Conservation (phyloP, 2,329 filamentous ascomycete species). For the Sporothrix humicola region DNA sequence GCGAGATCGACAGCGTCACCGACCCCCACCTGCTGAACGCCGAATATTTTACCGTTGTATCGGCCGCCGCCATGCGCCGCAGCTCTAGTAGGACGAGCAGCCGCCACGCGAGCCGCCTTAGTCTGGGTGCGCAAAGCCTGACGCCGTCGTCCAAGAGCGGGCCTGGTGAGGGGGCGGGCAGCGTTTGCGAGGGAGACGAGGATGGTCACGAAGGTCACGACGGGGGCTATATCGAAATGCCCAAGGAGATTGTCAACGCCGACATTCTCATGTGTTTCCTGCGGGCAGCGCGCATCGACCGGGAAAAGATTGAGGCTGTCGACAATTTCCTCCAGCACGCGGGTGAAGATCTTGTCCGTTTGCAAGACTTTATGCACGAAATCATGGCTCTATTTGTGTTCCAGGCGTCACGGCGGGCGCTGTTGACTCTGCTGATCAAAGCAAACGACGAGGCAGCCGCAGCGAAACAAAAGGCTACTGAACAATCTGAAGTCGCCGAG, state of each 20-base stretch:
- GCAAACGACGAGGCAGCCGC: conserved; percentile 60
- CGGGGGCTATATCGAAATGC: conserved; percentile 53
- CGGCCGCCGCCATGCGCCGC: conserved; percentile 53
- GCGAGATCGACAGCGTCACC: conserved; percentile 47
- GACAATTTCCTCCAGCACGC: conserved; percentile 81
- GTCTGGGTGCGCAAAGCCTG: conserved; percentile 46
- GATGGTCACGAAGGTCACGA: conserved; percentile 66
- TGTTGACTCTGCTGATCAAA: conserved; percentile 73
- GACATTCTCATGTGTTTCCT: conserved; percentile 72
- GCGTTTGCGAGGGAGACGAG: conserved; percentile 51
- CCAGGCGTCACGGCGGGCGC: conserved; percentile 79
- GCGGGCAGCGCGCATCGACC: conserved; percentile 74
- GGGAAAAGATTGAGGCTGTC: conserved; percentile 84
- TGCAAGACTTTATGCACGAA: conserved; percentile 78
- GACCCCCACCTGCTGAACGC: conserved; percentile 71
- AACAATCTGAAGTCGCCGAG: conserved; percentile 31
- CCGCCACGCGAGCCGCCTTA: conserved; percentile 38
- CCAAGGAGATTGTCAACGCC: conserved; percentile 63
- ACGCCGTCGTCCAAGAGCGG: conserved; percentile 43
- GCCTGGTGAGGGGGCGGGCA: neutral
- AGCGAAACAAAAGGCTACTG: conserved; percentile 31
- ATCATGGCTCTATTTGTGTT: conserved; percentile 90
- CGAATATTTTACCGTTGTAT: conserved; percentile 80
- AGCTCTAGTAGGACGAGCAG: conserved; percentile 50
- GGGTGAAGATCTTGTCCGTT: conserved; percentile 73